Conservation (phyloP, 768 basidiomycete species). For the Tricholoma hemisulphureum region DNA sequence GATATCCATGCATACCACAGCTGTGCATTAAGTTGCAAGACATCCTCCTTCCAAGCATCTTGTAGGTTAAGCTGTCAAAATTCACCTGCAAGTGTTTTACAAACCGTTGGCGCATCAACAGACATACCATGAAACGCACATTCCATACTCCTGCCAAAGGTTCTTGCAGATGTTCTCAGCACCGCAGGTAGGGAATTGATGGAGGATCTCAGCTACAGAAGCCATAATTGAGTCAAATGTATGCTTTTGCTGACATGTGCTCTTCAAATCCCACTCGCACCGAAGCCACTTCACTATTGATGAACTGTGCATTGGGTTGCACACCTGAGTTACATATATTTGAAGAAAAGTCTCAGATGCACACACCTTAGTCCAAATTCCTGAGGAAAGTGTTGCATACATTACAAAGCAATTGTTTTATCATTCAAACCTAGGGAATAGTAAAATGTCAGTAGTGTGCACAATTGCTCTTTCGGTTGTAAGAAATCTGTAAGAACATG, state of each 20-base stretch:
- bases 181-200: conserved; percentile 10
- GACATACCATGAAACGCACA: conserved; percentile 43
- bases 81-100: conserved; percentile 79
- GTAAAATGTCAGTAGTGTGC: too few species aligned
- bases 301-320: neutral
- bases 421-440: conserved; percentile 2
- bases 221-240: conserved; percentile 7
- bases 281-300: conserved; percentile 4
- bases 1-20: neutral
- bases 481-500: too few species aligned
- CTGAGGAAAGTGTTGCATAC: conserved; percentile 14
- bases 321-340: too few species aligned
- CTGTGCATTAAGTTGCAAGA: conserved; percentile 58
- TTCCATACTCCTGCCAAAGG: conserved; percentile 11
- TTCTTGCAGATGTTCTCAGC: conserved; percentile 12
- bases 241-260: conserved; percentile 17
- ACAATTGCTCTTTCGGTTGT: too few species aligned
- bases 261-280: neutral
- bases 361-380: conserved; percentile 18
- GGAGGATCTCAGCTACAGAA: conserved; percentile 6
- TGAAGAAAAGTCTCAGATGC: neutral
- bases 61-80: conserved; percentile 85
- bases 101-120: conserved; percentile 84
- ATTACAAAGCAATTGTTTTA: conserved; percentile 9
- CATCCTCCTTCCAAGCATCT: conserved; percentile 88